Conservation (phyloP, 202 grass and related monocot species). For the Miscanthus sacchariflorus region DNA sequence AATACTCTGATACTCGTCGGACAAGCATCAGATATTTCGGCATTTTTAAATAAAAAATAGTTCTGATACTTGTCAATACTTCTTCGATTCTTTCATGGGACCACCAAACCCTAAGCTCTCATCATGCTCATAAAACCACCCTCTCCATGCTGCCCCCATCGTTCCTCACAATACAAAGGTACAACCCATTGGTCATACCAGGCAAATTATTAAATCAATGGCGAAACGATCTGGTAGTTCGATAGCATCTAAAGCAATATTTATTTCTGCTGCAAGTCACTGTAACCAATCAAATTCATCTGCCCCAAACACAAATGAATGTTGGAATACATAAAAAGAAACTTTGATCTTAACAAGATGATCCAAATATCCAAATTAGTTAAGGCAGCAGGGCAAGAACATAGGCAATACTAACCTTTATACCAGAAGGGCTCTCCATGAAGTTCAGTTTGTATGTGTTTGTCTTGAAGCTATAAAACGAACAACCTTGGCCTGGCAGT, state of each 20-base stretch:
- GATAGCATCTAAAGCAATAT: neutral
- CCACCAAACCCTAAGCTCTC: neutral
- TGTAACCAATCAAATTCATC: neutral
- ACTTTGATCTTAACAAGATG: neutral
- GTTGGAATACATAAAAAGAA: slow-evolving; percentile 20
- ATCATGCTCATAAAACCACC: neutral
- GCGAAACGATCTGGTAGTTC: neutral
- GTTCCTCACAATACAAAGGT: neutral
- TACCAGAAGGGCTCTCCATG: slow-evolving; percentile 88
- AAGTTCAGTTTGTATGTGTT: slow-evolving; percentile 95
- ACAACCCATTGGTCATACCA: neutral
- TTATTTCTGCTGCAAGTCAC: neutral
- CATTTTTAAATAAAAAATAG: neutral
- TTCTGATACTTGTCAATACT: neutral
- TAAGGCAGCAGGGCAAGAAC: neutral
- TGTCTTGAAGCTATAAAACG: slow-evolving; percentile 92
- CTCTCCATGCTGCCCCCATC: neutral
- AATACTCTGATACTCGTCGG: neutral
- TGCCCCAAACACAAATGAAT: slow-evolving; percentile 3
- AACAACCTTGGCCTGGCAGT: slow-evolving; percentile 83
- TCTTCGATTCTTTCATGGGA: neutral
- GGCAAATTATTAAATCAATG: neutral
- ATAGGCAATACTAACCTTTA: slow-evolving; percentile 66
- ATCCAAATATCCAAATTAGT: neutral
- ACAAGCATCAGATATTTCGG: neutral